Conservation (phyloP, 2,329 filamentous ascomycete species). For the Clonostachys sp. region DNA sequence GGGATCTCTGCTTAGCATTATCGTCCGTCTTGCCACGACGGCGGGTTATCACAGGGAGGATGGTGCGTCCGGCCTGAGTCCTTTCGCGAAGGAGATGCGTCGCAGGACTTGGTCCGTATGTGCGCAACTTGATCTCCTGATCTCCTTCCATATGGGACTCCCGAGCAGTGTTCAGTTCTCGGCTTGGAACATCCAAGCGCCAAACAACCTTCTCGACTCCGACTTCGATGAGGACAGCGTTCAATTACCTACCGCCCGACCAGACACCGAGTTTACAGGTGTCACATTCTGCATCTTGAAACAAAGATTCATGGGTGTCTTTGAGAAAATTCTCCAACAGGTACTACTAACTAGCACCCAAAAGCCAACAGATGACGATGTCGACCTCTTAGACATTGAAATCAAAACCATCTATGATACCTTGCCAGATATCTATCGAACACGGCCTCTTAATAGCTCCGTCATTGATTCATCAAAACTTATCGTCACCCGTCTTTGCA, state of each 20-base stretch:
- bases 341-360: too few species aligned
- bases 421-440: conserved; percentile 39
- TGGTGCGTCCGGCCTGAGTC: conserved; percentile 1
- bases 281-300: too few species aligned
- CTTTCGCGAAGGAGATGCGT: conserved; percentile 43
- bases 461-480: conserved; percentile 38
- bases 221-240: conserved; percentile 4
- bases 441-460: conserved; percentile 39
- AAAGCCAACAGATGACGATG: conserved; percentile 9
- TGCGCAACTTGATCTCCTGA: conserved; percentile 53
- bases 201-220: conserved; percentile 6
- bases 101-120: conserved; percentile 40
- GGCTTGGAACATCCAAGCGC: conserved; percentile 5
- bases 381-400: conserved; percentile 42
- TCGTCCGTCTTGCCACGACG: too few species aligned
- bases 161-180: conserved; percentile 48
- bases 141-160: conserved; percentile 60
- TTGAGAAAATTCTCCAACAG: too few species aligned
- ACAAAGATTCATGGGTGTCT: too few species aligned
- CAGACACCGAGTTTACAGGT: conserved; percentile 9
- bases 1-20: too few species aligned
- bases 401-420: conserved; percentile 38
- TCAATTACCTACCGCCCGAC: conserved; percentile 4
- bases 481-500: conserved; percentile 48
- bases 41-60: too few species aligned